Evolutionary conservation across 169 alveolate species (phyloP).

Genomic region (Plasmodium falciparum): DNA sequence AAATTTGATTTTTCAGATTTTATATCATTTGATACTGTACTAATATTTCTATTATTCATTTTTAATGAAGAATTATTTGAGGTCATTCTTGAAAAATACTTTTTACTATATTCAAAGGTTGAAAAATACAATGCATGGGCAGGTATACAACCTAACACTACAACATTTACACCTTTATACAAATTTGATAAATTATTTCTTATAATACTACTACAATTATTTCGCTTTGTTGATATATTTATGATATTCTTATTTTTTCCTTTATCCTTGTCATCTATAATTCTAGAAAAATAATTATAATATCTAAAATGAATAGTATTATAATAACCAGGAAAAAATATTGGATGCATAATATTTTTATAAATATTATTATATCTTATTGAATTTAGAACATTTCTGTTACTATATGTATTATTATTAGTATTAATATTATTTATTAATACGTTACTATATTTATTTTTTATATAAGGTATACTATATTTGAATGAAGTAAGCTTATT

Average conservation of each 20-base stretch:
- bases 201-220: slow-evolving; percentile 76
- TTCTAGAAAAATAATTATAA: neutral
- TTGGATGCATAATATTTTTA: no score
- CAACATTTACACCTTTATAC: slow-evolving; percentile 95
- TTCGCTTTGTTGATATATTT: neutral
- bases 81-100: slow-evolving; percentile 26
- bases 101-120: slow-evolving; percentile 63
- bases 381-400: no score
- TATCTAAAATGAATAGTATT: neutral
- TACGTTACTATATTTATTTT: no score
- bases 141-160: slow-evolving; percentile 97
- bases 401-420: no score
- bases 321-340: no score
- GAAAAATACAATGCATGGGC: slow-evolving; percentile 97
- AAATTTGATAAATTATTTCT: slow-evolving; percentile 84
- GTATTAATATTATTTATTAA: no score
- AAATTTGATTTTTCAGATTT: slow-evolving; percentile 16
- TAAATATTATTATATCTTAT: no score
- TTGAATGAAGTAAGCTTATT: no score
- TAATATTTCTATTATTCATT: neutral
- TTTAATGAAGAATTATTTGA: slow-evolving; percentile 22
- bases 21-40: neutral
- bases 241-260: neutral
- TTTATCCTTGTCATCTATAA: neutral
- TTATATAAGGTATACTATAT: no score